Conservation (phyloP, 2,329 filamentous ascomycete species). For the Exophiala phaeomuriformis region DNA sequence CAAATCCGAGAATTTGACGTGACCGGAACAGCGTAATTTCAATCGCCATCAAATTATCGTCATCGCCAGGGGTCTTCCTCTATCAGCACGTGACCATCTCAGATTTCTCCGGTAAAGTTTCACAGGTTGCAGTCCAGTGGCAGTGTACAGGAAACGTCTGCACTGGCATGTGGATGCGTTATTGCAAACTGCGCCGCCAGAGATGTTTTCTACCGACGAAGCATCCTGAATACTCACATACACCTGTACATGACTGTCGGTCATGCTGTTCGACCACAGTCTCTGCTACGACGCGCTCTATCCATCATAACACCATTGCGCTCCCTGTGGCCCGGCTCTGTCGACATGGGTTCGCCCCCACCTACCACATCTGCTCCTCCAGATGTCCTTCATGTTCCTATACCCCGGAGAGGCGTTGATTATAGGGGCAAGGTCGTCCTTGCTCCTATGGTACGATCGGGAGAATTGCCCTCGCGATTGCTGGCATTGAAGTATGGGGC, state of each 20-base stretch:
- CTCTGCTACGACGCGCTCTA: conserved; percentile 23
- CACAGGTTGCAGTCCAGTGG: too few species aligned
- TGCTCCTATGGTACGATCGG: conserved; percentile 96
- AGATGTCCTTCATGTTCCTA: conserved; percentile 61
- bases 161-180: too few species aligned
- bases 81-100: conserved; percentile 2
- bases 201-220: conserved; percentile 1
- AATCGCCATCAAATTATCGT: background rate
- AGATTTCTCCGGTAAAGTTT: background rate
- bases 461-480: conserved; percentile 83
- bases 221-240: background rate
- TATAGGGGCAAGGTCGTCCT: conserved; percentile 91
- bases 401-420: conserved; percentile 81
- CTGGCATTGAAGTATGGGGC: conserved; percentile 89
- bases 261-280: conserved; percentile 23
- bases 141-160: too few species aligned
- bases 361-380: background rate
- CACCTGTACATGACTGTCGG: conserved; percentile 20
- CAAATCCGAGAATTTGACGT: conserved; percentile 3
- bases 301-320: conserved; percentile 16
- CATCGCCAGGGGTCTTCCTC: conserved; percentile 1
- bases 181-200: conserved; percentile 2
- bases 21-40: background rate
- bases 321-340: background rate
- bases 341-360: conserved; percentile 8